These are phyloP conservation scores for Cucurbita moschata DNA, from an alignment of 306 rosid genomes.

Conservation along the genomic window DNA sequence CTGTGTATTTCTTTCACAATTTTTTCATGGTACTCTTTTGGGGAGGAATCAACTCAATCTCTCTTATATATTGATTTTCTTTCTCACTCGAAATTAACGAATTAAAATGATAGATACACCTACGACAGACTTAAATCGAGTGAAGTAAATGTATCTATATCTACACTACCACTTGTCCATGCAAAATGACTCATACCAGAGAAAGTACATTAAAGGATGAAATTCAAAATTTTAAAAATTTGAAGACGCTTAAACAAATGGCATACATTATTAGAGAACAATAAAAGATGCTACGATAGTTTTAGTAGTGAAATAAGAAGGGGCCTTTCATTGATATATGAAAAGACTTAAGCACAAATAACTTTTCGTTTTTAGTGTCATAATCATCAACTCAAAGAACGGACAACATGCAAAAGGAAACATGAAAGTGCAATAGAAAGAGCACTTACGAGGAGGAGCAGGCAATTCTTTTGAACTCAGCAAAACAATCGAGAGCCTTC, in stretches of 20 bases:
- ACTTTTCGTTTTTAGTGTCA: background rate
- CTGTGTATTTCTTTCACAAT: no score
- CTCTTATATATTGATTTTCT: no score
- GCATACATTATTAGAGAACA: background rate
- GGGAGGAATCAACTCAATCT: no score
- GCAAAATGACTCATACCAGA: no score
- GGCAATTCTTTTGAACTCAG: slow-evolving; percentile 30
- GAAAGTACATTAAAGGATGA: background rate
- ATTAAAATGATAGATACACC: no score
- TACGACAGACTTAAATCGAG: no score
- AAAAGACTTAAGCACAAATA: background rate
- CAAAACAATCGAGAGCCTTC: slow-evolving; percentile 67
- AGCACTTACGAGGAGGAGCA: slow-evolving; percentile 14
- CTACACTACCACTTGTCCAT: no score
- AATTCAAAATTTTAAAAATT: background rate
- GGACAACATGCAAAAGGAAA: background rate
- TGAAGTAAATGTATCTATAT: background rate
- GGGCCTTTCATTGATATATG: background rate
- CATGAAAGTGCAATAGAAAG: background rate
- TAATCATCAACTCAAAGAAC: background rate
- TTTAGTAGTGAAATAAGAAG: background rate
- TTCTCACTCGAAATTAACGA: no score
- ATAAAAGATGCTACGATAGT: background rate
- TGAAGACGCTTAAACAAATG: background rate
- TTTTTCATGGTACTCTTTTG: no score